Evolutionary conservation across 2,329 filamentous ascomycete species (phyloP).

Genomic region (Aspergillus novofumigatus): DNA sequence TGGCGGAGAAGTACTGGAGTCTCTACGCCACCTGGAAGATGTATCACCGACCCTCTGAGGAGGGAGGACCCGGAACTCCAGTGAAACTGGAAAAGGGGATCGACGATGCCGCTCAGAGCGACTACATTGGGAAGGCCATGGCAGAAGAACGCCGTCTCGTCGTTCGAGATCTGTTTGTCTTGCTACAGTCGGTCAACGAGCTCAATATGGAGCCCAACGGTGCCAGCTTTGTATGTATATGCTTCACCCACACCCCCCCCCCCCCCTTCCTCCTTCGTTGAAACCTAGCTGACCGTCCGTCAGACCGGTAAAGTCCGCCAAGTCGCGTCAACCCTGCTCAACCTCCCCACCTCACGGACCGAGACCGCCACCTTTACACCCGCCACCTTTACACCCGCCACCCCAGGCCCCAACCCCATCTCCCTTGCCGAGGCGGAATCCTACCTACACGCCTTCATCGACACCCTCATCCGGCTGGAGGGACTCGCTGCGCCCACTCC

Average conservation of each 20-base stretch:
- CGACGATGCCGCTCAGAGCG: slow-evolving; percentile 36
- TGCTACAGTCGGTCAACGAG: slow-evolving; percentile 74
- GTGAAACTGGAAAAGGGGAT: slow-evolving; percentile 24
- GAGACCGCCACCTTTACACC: slow-evolving; percentile 37
- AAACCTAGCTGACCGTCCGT: not conserved
- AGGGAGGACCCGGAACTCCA: slow-evolving; percentile 7
- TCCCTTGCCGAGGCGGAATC: slow-evolving; percentile 58
- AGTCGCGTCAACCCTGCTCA: slow-evolving; percentile 74
- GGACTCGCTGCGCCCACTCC: slow-evolving; percentile 43
- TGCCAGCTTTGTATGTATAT: slow-evolving; percentile 55
- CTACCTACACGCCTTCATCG: slow-evolving; percentile 67
- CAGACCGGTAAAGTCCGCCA: slow-evolving; percentile 79
- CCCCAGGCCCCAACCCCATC: slow-evolving; percentile 26
- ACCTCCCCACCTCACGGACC: slow-evolving; percentile 45
- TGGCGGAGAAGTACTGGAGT: slow-evolving; percentile 81
- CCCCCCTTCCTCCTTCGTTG: not conserved
- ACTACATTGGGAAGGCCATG: slow-evolving; percentile 61
- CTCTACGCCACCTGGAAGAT: slow-evolving; percentile 61
- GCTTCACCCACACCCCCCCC: no score
- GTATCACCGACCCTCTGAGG: slow-evolving; percentile 18
- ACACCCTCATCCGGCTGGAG: slow-evolving; percentile 71
- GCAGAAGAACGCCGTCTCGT: slow-evolving; percentile 73
- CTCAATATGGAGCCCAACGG: slow-evolving; percentile 76
- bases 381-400: slow-evolving; percentile 34
- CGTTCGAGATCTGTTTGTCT: slow-evolving; percentile 70